Evolutionary conservation across 2,329 filamentous ascomycete species (phyloP), one percentile per base, ranked within the genome.

Genomic region (Colletotrichum spinosum): DNA sequence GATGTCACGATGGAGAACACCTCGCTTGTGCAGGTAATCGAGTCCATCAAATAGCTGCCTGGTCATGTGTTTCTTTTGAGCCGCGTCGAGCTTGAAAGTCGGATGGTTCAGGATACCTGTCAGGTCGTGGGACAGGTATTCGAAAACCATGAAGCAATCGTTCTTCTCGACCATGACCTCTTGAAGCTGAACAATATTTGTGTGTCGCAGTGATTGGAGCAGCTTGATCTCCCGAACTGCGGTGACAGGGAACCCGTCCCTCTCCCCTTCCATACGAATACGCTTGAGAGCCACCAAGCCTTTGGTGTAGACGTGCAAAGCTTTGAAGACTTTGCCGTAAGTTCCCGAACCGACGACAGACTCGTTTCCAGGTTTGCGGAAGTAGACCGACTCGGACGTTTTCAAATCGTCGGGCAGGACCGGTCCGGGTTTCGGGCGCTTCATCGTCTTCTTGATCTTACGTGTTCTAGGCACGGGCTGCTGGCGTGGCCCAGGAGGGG

Each of bases 101-200:
- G 96, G 96, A 73, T 99, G 96, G 72, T 98, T 98, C 67, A 99
- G 87, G 38, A 99, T 83, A 12, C 96, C 96, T 3, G 96, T 99
- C 67, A 99, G 83, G 76, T 99, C 96, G 76, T 99, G 96, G 2
- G 96, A 95, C 38, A 98, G 85, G 75, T 99, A 99, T 77, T 99
- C 96, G 70, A 99, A 99, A 3, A 99, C 96, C 96, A 99, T 99
- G 79, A 97, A 99, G 77, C 96, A 99, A 78, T 98, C 94, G 71
- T 98, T 98, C 75, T 91, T 92, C 79, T 99, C 96, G 2, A 99
- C 96, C 96, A 99, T 99, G 70, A 97, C 93, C 79, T 97, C 94
- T 69, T 92, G 88, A 15, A 97, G 81, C 45, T 90, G 89, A 62
- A 97, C 93, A 55, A 97, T 90, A 72, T 97, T 97, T 65, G 84